Percentiles rank a stretch among this genome's conserved stretches.
phyloP scores from a whole-genome alignment of 2,329 filamentous ascomycete species.

The Aureobasidium lini region DNA sequence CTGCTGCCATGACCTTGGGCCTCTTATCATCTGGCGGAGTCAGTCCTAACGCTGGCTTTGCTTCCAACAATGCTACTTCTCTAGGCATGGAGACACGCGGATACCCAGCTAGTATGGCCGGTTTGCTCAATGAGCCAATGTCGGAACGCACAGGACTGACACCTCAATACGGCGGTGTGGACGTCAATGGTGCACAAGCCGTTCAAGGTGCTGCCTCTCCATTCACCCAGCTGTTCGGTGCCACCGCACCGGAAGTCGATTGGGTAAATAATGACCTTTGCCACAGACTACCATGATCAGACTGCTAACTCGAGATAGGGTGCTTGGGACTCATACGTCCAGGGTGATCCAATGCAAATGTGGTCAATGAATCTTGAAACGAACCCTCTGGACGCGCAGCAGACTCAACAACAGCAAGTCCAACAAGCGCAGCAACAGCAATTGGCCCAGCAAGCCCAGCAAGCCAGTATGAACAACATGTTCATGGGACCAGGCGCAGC shows the following conservation, averaged over 20 bases:
- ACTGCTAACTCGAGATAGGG: conserved; percentile 38
- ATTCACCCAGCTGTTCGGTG: conserved; percentile 33
- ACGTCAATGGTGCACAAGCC: conserved; percentile 25
- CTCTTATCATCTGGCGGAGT: conserved; percentile 57
- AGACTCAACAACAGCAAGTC: conserved; percentile 14
- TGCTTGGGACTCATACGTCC: conserved; percentile 63
- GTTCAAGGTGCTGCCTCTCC: conserved; percentile 25
- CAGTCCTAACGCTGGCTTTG: conserved; percentile 37
- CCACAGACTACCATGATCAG: background rate
- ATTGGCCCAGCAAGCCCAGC: conserved; percentile 5
- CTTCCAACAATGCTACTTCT: background rate
- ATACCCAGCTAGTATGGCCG: conserved; percentile 28
- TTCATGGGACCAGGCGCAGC: conserved; percentile 11
- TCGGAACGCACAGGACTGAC: conserved; percentile 26
- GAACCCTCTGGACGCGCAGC: conserved; percentile 20
- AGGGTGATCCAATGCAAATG: conserved; percentile 44
- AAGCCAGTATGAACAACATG: conserved; percentile 11
- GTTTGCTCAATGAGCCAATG: conserved; percentile 27
- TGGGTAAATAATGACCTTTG: conserved; percentile 42
- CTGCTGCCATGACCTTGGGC: conserved; percentile 63
- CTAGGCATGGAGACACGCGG: conserved; percentile 17
- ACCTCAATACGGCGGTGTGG: conserved; percentile 26
- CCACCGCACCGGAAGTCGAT: conserved; percentile 27
- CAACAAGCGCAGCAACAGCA: conserved; percentile 1
- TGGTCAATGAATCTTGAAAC: conserved; percentile 27